Conservation (phyloP, 2,329 filamentous ascomycete genomes). For the Diaporthe batatas region DNA sequence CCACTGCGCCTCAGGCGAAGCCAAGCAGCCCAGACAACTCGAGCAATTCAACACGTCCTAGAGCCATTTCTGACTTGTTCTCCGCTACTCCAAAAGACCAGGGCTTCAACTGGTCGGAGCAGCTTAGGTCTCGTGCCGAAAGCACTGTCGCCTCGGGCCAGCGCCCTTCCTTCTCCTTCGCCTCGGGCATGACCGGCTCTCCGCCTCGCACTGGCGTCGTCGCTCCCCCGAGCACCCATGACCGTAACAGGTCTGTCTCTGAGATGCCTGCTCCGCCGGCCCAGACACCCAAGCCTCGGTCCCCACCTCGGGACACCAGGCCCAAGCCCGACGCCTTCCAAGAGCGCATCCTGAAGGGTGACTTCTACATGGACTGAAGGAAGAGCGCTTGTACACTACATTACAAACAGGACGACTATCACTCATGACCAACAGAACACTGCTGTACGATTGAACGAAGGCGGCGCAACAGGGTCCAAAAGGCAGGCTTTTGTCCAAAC, state of each 20-base stretch:
- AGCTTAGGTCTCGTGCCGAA: slow-evolving; percentile 91
- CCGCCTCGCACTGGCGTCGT: slow-evolving; percentile 55
- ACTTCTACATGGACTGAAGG: slow-evolving; percentile 96
- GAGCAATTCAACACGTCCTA: slow-evolving; percentile 69
- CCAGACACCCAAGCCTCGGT: slow-evolving; percentile 63
- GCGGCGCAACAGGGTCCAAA: slow-evolving; percentile 4
- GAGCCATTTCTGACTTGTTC: slow-evolving; percentile 75
- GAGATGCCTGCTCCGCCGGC: slow-evolving; percentile 71
- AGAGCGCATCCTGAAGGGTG: slow-evolving; percentile 96
- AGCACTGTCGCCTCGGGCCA: slow-evolving; percentile 73
- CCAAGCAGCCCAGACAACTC: slow-evolving; percentile 72
- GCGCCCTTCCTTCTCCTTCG: slow-evolving; percentile 71
- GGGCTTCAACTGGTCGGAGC: slow-evolving; percentile 97
- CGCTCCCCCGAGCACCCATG: slow-evolving; percentile 59
- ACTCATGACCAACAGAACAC: slow-evolving; percentile 12
- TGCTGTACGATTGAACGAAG: slow-evolving; percentile 2
- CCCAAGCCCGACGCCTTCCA: slow-evolving; percentile 93
- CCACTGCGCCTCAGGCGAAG: slow-evolving; percentile 45
- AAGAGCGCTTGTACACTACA: background rate
- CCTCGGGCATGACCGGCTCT: slow-evolving; percentile 57
- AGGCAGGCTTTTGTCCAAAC: background rate
- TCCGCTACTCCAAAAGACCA: slow-evolving; percentile 78
- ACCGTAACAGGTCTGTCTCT: slow-evolving; percentile 78
- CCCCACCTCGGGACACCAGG: slow-evolving; percentile 54
- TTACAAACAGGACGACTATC: slow-evolving; percentile 13